Base-by-base conservation (phyloP, 768 basidiomycete species). In the Tricholoma matsutake region DNA sequence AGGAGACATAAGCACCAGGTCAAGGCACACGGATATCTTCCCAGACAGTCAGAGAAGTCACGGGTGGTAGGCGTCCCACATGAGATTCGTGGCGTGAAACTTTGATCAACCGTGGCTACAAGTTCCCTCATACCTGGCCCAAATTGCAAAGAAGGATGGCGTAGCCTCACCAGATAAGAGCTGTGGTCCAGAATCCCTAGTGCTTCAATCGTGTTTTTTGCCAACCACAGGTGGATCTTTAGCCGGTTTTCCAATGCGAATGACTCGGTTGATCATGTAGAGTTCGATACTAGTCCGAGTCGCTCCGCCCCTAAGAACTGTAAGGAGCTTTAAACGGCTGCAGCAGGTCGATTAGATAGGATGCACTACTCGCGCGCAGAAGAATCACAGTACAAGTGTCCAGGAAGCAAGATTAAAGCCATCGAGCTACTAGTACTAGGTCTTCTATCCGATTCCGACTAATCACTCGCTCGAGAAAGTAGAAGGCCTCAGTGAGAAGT, bases 1-100 rank as follows among this genome's bases (percentile, higher is more conserved):
- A 64, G 68, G 29, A 57, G 66, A 53, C 61, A 66, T 34, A 62
- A 67, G 39, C 69, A 71, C 54, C 59, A 65, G 11, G 67, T 68
- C 22, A 31, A 53, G 25, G 57, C 32, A 14, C 69, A 71, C 35
- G 61, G 57, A 4, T 69, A 71, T 32, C 32, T 62, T 41, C 64
- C 69, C 0, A 61, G 58, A 49, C 51, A 62, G 39, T 61, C 64
- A 10, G 63, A 67, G 10, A 66, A 66, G 47, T 63, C 64, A 52
- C 13, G 61, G 45, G 5, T 56, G 5, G 16, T n/a, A n/a, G 16
- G 32, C 10, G 14, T 25, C 6, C 8, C 6, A 16, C 9, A 54
- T 32, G n/a, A 35, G 18, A 56, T 37, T 25, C 16, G 4, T 25
- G 11, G 31, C 47, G 16, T 35, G 47, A 28, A 39, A 14, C 16